Evolutionary conservation across 2,329 filamentous ascomycete species (phyloP).

Genomic region (Pestalotiopsis sp.): DNA sequence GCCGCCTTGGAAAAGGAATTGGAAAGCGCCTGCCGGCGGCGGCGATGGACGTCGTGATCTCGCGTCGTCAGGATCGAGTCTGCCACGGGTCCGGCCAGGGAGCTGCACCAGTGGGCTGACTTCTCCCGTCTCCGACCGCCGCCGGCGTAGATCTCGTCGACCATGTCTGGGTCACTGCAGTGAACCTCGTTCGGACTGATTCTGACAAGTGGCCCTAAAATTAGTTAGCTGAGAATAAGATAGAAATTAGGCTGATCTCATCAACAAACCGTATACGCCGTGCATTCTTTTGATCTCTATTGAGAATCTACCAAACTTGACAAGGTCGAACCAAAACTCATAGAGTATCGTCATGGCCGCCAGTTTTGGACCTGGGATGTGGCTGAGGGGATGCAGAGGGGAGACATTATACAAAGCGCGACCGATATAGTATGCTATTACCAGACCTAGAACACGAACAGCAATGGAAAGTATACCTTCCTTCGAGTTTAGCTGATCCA

Average conservation of each 20-base stretch:
- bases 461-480: not conserved
- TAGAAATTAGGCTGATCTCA: too few relatives aligned
- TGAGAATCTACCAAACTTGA: slow-evolving; percentile 19
- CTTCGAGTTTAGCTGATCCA: not conserved
- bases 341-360: slow-evolving; percentile 22
- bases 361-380: slow-evolving; percentile 24
- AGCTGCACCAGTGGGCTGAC: not conserved
- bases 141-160: slow-evolving; percentile 40
- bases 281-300: slow-evolving; percentile 23
- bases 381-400: slow-evolving; percentile 21
- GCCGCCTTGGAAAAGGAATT: slow-evolving; percentile 34
- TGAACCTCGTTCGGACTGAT: slow-evolving; percentile 27
- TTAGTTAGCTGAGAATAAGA: not conserved
- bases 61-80: slow-evolving; percentile 23
- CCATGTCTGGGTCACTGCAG: slow-evolving; percentile 29
- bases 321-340: slow-evolving; percentile 24
- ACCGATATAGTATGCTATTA: slow-evolving; percentile 29
- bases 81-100: not conserved
- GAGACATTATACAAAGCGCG: slow-evolving; percentile 25
- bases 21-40: slow-evolving; percentile 27
- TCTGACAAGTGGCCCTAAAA: slow-evolving; percentile 18
- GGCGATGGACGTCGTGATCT: slow-evolving; percentile 30
- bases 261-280: slow-evolving; percentile 22
- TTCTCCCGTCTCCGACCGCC: slow-evolving; percentile 23
- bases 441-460: not conserved